Evolutionary conservation across 1,139 yeast genomes (phyloP).

Genomic region (Taphrina wiesneri): DNA sequence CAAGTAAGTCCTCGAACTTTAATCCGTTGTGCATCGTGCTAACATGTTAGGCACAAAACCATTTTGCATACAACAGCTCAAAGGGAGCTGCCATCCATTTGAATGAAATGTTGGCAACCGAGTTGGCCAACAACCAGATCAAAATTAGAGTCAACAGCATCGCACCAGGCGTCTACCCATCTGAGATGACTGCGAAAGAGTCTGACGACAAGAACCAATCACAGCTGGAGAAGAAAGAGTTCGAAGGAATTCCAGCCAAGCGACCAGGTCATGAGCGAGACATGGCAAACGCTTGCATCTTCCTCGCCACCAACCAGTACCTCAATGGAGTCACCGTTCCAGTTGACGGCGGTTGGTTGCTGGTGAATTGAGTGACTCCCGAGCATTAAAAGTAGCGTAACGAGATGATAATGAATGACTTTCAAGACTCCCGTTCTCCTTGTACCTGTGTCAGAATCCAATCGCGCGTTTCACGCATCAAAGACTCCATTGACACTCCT

Average conservation of each 20-base stretch:
- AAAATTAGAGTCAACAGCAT: constrained; percentile 43
- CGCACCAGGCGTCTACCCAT: constrained; percentile 41
- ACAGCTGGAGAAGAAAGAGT: constrained; percentile 27
- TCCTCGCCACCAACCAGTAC: constrained; percentile 39
- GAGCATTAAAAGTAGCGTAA: background rate
- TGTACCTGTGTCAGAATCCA: too few species aligned
- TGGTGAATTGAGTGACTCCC: constrained; percentile 14
- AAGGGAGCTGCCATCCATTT: constrained; percentile 41
- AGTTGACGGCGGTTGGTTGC: constrained; percentile 40
- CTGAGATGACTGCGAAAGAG: constrained; percentile 39
- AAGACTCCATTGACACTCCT: background rate
- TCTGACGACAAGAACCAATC: constrained; percentile 27
- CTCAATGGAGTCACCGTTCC: constrained; percentile 34
- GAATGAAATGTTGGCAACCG: constrained; percentile 39
- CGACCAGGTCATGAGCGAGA: constrained; percentile 39
- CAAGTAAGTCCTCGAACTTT: background rate
- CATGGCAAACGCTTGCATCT: constrained; percentile 40
- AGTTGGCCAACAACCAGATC: constrained; percentile 36
- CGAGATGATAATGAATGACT: background rate
- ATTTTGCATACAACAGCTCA: constrained; percentile 47
- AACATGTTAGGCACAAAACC: constrained; percentile 54
- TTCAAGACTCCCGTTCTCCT: too few species aligned
- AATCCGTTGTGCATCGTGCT: background rate
- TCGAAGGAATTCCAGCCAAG: constrained; percentile 37
- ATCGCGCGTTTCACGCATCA: background rate